These are phyloP conservation scores for Asterophora parasitica DNA, from an alignment of 768 basidiomycete genomes.

Conservation along the genomic window DNA sequence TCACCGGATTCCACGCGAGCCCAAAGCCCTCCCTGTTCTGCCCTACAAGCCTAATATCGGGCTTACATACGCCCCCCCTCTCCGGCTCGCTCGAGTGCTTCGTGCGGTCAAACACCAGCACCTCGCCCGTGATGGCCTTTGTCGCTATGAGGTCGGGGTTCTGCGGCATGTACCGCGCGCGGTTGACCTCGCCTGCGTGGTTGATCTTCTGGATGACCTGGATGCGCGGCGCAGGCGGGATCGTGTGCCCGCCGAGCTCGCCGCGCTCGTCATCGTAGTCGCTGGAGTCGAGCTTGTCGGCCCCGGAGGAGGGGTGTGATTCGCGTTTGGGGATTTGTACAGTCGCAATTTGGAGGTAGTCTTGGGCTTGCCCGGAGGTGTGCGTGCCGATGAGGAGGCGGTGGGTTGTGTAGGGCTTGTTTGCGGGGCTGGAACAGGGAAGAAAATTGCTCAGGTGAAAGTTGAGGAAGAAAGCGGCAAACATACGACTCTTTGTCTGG, in stretches of 20 bases:
- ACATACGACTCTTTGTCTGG: constrained; percentile 91
- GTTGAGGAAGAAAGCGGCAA: neutral
- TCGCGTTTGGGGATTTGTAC: constrained; percentile 89
- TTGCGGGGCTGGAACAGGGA: constrained; percentile 58
- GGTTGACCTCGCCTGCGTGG: constrained; percentile 92
- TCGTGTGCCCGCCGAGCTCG: constrained; percentile 89
- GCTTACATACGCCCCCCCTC: constrained; percentile 76
- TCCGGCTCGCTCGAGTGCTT: constrained; percentile 95
- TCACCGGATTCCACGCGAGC: constrained; percentile 85
- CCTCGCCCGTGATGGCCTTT: constrained; percentile 87
- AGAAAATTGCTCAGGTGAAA: neutral
- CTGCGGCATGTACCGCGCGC: constrained; percentile 98
- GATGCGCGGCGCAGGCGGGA: constrained; percentile 81
- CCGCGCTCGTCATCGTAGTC: constrained; percentile 91
- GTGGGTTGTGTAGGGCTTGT: constrained; percentile 93
- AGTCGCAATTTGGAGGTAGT: constrained; percentile 93
- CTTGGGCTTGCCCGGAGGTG: constrained; percentile 90
- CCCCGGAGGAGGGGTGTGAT: constrained; percentile 44
- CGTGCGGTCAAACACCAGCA: constrained; percentile 93
- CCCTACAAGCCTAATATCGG: constrained; percentile 87
- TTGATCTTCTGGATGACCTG: constrained; percentile 92
- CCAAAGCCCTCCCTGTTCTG: constrained; percentile 95
- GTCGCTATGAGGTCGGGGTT: constrained; percentile 97
- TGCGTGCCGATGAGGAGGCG: constrained; percentile 95
- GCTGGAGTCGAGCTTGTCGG: constrained; percentile 71